Evolutionary conservation across 371 early-diverging fungal genomes (phyloP).

Genomic region (Mortierella sp.): DNA sequence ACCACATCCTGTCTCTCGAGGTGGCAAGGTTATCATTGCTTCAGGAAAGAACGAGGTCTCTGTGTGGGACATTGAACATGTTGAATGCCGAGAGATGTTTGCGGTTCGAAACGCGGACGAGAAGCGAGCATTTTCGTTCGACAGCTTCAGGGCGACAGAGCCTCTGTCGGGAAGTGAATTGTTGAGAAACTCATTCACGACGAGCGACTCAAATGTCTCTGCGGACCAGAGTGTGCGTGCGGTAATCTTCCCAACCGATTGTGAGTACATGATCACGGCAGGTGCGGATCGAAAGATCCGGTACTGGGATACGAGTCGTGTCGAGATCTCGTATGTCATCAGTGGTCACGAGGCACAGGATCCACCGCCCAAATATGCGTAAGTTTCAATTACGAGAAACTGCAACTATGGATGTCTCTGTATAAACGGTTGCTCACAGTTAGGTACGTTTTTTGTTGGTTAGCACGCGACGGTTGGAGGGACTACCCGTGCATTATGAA

Average conservation of each 20-base stretch:
- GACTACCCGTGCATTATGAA: slow-evolving; percentile 66
- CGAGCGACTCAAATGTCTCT: slow-evolving; percentile 61
- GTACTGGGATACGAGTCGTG: slow-evolving; percentile 78
- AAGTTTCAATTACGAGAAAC: slow-evolving; percentile 13
- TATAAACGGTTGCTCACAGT: neutral
- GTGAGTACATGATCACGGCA: slow-evolving; percentile 79
- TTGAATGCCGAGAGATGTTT: slow-evolving; percentile 80
- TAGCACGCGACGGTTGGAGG: slow-evolving; percentile 69
- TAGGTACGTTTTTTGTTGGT: neutral
- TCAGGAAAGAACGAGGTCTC: slow-evolving; percentile 85
- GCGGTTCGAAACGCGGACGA: slow-evolving; percentile 70
- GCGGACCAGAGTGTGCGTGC: slow-evolving; percentile 68
- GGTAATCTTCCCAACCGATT: slow-evolving; percentile 63
- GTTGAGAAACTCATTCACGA: slow-evolving; percentile 61
- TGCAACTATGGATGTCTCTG: neutral
- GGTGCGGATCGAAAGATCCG: slow-evolving; percentile 88
- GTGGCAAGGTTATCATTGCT: slow-evolving; percentile 67
- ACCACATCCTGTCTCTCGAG: slow-evolving; percentile 59
- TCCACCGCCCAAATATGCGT: slow-evolving; percentile 70
- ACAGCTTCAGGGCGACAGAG: slow-evolving; percentile 66
- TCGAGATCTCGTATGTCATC: slow-evolving; percentile 80
- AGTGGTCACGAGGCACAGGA: slow-evolving; percentile 74
- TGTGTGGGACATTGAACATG: slow-evolving; percentile 82
- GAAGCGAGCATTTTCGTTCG: slow-evolving; percentile 62
- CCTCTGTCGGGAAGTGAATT: slow-evolving; percentile 66